Evolutionary conservation across 805 yeast genomes (phyloP).

Genomic region (Hanseniaspora taiwanica): DNA sequence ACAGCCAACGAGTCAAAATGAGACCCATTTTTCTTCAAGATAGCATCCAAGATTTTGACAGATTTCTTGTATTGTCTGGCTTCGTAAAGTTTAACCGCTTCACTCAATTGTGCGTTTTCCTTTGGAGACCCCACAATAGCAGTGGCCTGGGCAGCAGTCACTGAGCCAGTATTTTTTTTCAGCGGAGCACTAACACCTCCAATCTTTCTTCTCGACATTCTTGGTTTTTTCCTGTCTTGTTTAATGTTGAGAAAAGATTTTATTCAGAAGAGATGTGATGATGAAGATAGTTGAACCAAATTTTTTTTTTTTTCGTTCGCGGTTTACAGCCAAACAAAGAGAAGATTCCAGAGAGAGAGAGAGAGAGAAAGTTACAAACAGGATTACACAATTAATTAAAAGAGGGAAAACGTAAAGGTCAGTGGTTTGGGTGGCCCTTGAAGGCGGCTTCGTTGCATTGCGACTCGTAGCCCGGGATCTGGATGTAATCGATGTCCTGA

Average conservation of each 20-base stretch:
- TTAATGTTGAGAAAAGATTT: background rate
- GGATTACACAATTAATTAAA: too few relatives aligned
- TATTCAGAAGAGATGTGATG: too few relatives aligned
- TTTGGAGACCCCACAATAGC: slow-evolving; percentile 28
- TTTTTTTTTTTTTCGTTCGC: too few relatives aligned
- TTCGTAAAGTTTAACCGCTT: slow-evolving; percentile 76
- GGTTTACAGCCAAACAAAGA: too few relatives aligned
- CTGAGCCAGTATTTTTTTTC: slow-evolving; percentile 12
- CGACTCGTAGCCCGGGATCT: slow-evolving; percentile 73
- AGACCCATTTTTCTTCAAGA: slow-evolving; percentile 59
- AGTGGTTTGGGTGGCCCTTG: slow-evolving; percentile 44
- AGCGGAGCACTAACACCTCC: slow-evolving; percentile 10
- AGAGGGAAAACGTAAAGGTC: background rate
- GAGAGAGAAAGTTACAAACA: too few relatives aligned
- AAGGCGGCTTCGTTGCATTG: slow-evolving; percentile 56
- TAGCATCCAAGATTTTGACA: slow-evolving; percentile 57
- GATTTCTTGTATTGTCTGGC: slow-evolving; percentile 78
- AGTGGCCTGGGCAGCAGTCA: slow-evolving; percentile 9
- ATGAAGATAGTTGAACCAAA: too few relatives aligned
- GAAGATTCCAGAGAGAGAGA: too few relatives aligned
- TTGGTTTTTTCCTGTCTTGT: background rate
- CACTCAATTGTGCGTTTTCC: slow-evolving; percentile 65
- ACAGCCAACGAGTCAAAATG: slow-evolving; percentile 76
- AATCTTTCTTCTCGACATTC: background rate
- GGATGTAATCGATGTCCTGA: slow-evolving; percentile 55